Percentiles rank a stretch among this genome's conserved stretches.
Conservation (phyloP, 2,329 filamentous ascomycete species). For the Dothistroma pini region DNA sequence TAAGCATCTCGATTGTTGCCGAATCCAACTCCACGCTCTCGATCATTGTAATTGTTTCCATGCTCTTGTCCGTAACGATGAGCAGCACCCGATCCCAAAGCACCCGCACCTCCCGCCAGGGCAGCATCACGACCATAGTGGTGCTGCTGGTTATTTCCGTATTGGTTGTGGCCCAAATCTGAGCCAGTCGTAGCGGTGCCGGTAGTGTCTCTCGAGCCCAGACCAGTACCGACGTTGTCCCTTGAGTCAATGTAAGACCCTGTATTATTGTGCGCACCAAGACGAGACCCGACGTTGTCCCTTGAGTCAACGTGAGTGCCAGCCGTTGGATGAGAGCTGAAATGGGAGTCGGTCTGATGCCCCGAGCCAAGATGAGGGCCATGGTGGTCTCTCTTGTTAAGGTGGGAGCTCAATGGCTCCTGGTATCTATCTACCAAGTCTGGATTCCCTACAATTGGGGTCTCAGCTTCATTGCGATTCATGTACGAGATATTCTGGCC, state of each 20-base stretch:
- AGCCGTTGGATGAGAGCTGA: not conserved
- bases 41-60: not conserved
- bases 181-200: not conserved
- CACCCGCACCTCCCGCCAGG: conserved; percentile 22
- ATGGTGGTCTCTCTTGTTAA: not conserved
- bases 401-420: not conserved
- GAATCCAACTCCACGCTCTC: not conserved
- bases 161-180: not conserved
- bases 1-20: not conserved
- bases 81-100: conserved; percentile 1
- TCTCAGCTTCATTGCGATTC: conserved; percentile 4
- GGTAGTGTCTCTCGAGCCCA: not conserved
- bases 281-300: not conserved
- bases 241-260: not conserved
- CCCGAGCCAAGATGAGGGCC: not conserved
- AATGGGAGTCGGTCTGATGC: not conserved
- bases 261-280: not conserved
- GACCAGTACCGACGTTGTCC: not conserved
- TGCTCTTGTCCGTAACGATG: not conserved
- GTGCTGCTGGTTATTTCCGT: not conserved
- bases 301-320: not conserved
- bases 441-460: not conserved
- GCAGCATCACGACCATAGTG: conserved; percentile 35
- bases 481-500: conserved; percentile 8
- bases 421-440: not conserved